These are phyloP conservation scores for Phialemonium atrogriseum DNA, from an alignment of 2,329 filamentous ascomycete genomes.

Conservation along the genomic window DNA sequence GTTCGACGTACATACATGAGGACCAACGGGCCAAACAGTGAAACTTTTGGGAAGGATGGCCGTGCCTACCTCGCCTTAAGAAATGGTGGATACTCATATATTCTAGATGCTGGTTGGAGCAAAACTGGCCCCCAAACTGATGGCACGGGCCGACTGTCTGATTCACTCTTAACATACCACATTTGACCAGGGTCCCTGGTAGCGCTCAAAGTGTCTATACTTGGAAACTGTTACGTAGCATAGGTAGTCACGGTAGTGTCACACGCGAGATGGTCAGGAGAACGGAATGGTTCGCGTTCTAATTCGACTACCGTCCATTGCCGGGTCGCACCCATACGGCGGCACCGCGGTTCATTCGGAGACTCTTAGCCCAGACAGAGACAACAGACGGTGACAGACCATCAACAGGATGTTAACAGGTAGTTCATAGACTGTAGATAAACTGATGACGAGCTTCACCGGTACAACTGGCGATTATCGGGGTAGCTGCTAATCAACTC, in stretches of 20 bases:
- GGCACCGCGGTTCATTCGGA: background rate
- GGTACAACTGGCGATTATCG: constrained; percentile 1
- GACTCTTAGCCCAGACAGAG: constrained; percentile 1
- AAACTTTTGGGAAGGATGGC: too few relatives aligned
- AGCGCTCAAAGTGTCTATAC: too few relatives aligned
- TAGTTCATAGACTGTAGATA: constrained; percentile 1
- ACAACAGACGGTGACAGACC: constrained; percentile 1
- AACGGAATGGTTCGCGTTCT: constrained; percentile 1
- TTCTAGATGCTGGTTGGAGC: too few relatives aligned
- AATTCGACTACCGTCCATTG: background rate
- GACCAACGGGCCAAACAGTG: too few relatives aligned
- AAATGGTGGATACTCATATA: too few relatives aligned
- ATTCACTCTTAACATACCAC: too few relatives aligned
- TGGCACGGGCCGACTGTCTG: too few relatives aligned
- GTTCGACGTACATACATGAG: too few relatives aligned
- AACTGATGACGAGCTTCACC: constrained; percentile 1
- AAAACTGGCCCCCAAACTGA: too few relatives aligned
- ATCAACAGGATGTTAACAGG: constrained; percentile 1
- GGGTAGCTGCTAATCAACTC: constrained; percentile 1
- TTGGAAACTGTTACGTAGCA: constrained; percentile 1
- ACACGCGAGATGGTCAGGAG: background rate
- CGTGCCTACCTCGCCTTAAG: too few relatives aligned
- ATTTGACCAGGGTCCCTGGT: too few relatives aligned
- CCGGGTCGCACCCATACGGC: constrained; percentile 1
- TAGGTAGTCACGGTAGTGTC: background rate